Conservation (phyloP, 106 monocot genomes). For the Dendrobium huoshanense region DNA sequence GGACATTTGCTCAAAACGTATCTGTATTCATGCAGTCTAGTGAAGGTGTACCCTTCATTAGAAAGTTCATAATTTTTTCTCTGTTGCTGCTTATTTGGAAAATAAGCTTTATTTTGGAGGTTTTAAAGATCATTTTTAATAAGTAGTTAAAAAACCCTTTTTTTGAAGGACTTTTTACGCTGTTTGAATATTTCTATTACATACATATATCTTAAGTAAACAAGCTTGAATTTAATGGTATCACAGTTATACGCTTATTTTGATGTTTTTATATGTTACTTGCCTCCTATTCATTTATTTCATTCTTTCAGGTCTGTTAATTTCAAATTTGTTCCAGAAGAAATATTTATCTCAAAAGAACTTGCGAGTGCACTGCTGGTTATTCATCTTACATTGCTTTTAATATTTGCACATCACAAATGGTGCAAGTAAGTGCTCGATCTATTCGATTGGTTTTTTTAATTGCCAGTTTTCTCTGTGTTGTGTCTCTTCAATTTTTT, state of each 20-base stretch:
- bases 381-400: slow-evolving; percentile 69
- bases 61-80: too few species aligned
- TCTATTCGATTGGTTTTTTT: background rate
- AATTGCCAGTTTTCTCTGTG: background rate
- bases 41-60: too few species aligned
- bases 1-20: too few species aligned
- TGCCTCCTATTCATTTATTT: slow-evolving; percentile 6
- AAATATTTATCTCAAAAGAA: slow-evolving; percentile 70
- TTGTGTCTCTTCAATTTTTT: background rate
- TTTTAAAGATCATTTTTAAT: background rate
- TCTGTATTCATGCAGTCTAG: too few species aligned
- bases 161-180: background rate
- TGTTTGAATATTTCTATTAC: background rate
- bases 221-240: too few species aligned
- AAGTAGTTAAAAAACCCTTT: background rate
- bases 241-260: background rate
- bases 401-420: slow-evolving; percentile 68
- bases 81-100: too few species aligned
- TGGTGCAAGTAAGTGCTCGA: slow-evolving; percentile 80
- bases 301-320: slow-evolving; percentile 84
- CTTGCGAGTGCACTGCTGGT: slow-evolving; percentile 67
- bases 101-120: too few species aligned
- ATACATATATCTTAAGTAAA: background rate
- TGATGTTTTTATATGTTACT: background rate
- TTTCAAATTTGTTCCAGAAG: slow-evolving; percentile 95